Percentiles rank a stretch among this genome's conserved stretches.
Evolutionary conservation across 805 yeast species (phyloP).

Genomic region (Saturnispora besseyi): DNA sequence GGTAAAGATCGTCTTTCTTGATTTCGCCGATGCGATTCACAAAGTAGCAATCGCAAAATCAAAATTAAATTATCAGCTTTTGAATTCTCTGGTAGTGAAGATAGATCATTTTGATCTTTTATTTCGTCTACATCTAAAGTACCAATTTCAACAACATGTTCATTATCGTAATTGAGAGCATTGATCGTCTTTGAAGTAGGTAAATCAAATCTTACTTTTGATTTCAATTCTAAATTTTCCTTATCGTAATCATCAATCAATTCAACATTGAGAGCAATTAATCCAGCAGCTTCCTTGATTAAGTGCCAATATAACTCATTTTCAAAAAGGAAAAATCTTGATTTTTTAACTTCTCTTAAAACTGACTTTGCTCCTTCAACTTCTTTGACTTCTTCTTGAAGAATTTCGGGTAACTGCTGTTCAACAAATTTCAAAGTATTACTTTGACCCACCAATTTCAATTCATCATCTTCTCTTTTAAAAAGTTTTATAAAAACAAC

Average conservation of each 20-base stretch:
- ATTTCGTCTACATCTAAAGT: neutral
- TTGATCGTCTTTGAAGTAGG: neutral
- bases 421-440: slow-evolving; percentile 5
- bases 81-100: slow-evolving; percentile 22
- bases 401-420: neutral
- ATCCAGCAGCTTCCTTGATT: slow-evolving; percentile 60
- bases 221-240: slow-evolving; percentile 27
- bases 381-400: neutral
- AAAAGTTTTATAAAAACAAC: slow-evolving; percentile 50
- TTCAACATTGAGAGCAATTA: slow-evolving; percentile 61
- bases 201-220: slow-evolving; percentile 27
- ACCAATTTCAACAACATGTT: neutral
- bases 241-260: slow-evolving; percentile 34
- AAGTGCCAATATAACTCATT: slow-evolving; percentile 79
- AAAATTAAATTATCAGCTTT: slow-evolving; percentile 46
- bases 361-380: slow-evolving; percentile 19
- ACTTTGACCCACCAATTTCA: slow-evolving; percentile 10
- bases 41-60: slow-evolving; percentile 51
- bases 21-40: slow-evolving; percentile 45
- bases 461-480: slow-evolving; percentile 4
- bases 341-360: slow-evolving; percentile 50
- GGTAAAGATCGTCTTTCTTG: slow-evolving; percentile 34
- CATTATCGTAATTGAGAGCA: neutral
- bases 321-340: slow-evolving; percentile 74
- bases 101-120: slow-evolving; percentile 6